Evolutionary conservation across 148 eudicot species (phyloP), one percentile per base, ranked within the genome.

Genomic region (Arctostaphylos glauca): DNA sequence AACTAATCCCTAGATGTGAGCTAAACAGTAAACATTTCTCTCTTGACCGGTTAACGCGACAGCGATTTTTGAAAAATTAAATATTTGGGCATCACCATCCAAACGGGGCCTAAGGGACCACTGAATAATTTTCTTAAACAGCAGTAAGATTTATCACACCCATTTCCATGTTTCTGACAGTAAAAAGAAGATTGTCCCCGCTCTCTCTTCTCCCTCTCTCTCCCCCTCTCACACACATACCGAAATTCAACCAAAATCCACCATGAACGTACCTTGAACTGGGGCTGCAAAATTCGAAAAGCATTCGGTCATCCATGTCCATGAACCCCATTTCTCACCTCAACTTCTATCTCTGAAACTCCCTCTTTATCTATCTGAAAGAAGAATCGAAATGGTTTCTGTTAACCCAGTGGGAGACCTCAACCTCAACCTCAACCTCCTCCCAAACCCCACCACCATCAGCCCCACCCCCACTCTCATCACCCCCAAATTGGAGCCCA

Each of bases 401-500:
- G 47, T 89, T 0, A 76, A 88, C 66, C 87, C 87, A 62, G 86
- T 87, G 66, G 86, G 59, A 59, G 88, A 88, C 86, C 90, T 83
- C 38, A 31, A 31, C 38, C 38, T 31, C 38, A 31, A 31, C 87
- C 89, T 84, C 6, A 87, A 88, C 72, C 83, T 60, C 15, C 56
- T 76, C 25, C 86, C 88, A 2, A 73, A 81, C 77, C 81, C 89
- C 7, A 54, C 88, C 50, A 49, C 67, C 66, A 0, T 83, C 64
- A 53, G 0, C 84, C 67, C 64, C 3, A 9, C 81, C 47, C 38
- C 38, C 0, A 5, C 86, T 31, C 9, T 68, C 70, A 15, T 59
- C 49, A 79, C 74, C 15, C 92, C 91, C 19, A 91, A 90, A 83
- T 74, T 88, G 16, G 89, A 88, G 54, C 92, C 91, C 23, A 92